Percentiles rank a stretch among this genome's conserved stretches.
phyloP scores from a whole-genome alignment of 345 rosid species.

The Microthlaspi erraticum region DNA sequence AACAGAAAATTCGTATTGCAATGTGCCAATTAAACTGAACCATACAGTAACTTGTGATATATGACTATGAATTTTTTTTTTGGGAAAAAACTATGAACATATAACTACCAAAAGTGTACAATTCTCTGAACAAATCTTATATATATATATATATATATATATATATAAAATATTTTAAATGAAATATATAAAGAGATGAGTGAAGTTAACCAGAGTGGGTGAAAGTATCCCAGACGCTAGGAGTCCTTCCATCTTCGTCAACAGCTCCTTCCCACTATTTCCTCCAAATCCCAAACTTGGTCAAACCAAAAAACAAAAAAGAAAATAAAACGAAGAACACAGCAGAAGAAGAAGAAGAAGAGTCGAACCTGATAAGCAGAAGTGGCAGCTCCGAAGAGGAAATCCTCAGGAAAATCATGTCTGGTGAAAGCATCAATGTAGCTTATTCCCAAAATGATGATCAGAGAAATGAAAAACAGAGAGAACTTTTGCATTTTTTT shows the following conservation, averaged over 20 bases:
- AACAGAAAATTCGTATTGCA: no score
- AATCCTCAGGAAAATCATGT: slow-evolving; percentile 60
- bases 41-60: no score
- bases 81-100: not conserved
- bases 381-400: slow-evolving; percentile 60
- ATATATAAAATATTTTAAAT: no score
- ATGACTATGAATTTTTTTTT: no score
- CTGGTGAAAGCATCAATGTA: slow-evolving; percentile 46
- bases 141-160: no score
- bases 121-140: no score
- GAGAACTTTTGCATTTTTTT: not conserved
- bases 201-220: slow-evolving; percentile 47
- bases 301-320: not conserved
- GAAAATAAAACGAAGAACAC: not conserved
- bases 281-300: not conserved
- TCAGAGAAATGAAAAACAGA: slow-evolving; percentile 5
- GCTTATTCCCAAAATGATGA: slow-evolving; percentile 14
- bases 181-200: no score
- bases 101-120: not conserved
- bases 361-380: slow-evolving; percentile 66
- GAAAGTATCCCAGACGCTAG: slow-evolving; percentile 67
- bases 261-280: slow-evolving; percentile 64
- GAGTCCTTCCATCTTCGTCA: slow-evolving; percentile 60
- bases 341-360: not conserved
- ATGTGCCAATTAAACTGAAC: no score